Percentiles rank a stretch among this genome's conserved stretches.
Conservation (phyloP, 2,329 filamentous ascomycete genomes). For the Claviceps citrina region DNA sequence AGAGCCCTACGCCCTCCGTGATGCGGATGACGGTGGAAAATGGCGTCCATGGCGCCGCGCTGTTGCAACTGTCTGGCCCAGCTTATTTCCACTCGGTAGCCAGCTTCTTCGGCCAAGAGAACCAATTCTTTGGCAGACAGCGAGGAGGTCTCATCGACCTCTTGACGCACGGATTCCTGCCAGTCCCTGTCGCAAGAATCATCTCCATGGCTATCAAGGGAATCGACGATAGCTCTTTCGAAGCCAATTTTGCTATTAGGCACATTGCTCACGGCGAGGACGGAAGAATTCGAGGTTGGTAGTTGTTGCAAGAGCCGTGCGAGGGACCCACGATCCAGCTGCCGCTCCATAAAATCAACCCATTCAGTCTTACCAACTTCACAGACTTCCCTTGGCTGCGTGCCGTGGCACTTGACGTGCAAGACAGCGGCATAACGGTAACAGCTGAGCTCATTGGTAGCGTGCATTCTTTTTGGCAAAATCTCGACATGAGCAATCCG, state of each 20-base stretch:
- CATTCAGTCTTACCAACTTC: background rate
- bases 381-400: background rate
- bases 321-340: background rate
- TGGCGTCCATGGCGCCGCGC: conserved; percentile 10
- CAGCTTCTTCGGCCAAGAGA: conserved; percentile 15
- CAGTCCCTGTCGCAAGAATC: background rate
- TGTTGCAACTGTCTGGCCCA: conserved; percentile 24
- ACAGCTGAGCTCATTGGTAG: conserved; percentile 13
- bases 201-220: background rate
- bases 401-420: conserved; percentile 4
- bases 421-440: conserved; percentile 14
- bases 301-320: background rate
- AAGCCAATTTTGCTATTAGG: conserved; percentile 8
- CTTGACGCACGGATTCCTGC: background rate
- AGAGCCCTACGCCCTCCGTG: background rate
- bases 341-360: conserved; percentile 3
- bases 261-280: conserved; percentile 8
- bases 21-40: conserved; percentile 17
- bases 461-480: conserved; percentile 13
- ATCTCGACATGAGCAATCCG: conserved; percentile 12
- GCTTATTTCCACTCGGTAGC: conserved; percentile 29
- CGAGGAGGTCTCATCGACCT: background rate
- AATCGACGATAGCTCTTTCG: background rate
- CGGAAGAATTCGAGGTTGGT: background rate
- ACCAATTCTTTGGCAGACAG: conserved; percentile 8